Base-by-base conservation (phyloP, 1,139 yeast genomes). In the Geotrichum klebahnii region DNA sequence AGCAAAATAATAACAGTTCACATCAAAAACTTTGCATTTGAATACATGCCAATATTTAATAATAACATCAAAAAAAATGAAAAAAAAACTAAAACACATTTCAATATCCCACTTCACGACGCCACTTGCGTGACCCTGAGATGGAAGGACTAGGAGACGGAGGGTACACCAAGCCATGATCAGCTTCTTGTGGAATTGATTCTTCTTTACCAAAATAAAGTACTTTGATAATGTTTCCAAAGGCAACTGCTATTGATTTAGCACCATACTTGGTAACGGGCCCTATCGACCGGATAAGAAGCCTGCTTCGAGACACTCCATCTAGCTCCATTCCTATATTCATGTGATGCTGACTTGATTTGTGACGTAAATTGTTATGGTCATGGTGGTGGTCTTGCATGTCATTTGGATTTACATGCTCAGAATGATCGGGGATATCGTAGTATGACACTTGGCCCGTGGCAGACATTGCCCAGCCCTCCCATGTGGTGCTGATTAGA, bases 401-500 rank as follows among this genome's bases (percentile, higher is more conserved):
- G 1, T 40, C 28, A 40, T 73, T 73, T 0, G 92, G 92, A 45
- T 84, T 77, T 44, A 77, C 78, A 61, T 82, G 84, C 48, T 72
- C 74, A 14, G 77, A 69, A 33, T 38, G 28, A 40, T 73, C 73
- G 0, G 92, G 92, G 45, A 84, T 77, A 45, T 77, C 78, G 61
- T 82, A 84, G 50, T 72, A 74, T 16, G 77, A 70, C 14, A 82
- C 72, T 44, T 75, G 75, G 0, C 95, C 95, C 53, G 77, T 76
- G 22, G 80, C 78, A 2, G 78, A 74, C 70, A 87, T 77, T 1
- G 88, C 81, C 76, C 88, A 87, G 0, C 94, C 95, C 65, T 84
- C 89, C 90, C 94, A 85, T 5, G 77, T 61, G 59, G 64, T 16
- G 37, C 46, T 38, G 38, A 41, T 24, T 14, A 41, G 19, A 8